phyloP scores from a whole-genome alignment of 495 filamentous ascomycete genomes.

The Hyaloscypha variabilis region DNA sequence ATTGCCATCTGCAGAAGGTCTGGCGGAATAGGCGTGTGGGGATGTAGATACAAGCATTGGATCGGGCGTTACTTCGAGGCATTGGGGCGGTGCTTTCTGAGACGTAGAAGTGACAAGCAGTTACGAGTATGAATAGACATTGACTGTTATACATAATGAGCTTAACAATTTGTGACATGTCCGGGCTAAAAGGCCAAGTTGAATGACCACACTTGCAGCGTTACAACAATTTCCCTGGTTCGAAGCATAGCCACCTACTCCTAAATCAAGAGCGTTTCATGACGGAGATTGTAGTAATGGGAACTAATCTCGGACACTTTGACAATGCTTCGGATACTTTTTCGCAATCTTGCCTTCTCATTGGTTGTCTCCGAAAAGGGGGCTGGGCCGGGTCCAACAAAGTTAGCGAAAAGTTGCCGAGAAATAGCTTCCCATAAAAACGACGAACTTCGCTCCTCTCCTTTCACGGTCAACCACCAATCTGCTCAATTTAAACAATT shows the following conservation, averaged over 20 bases:
- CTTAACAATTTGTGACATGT: background rate
- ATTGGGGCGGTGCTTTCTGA: background rate
- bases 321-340: constrained; percentile 18
- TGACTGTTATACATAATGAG: background rate
- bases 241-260: too few relatives aligned
- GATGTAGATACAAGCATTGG: constrained; percentile 10
- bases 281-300: too few relatives aligned
- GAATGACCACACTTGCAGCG: too few relatives aligned
- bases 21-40: constrained; percentile 4
- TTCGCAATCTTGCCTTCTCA: background rate
- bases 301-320: background rate
- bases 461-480: background rate
- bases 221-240: too few relatives aligned
- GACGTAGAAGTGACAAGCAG: background rate
- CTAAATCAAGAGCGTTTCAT: too few relatives aligned
- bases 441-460: background rate
- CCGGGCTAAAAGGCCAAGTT: background rate
- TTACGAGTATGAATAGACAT: constrained; percentile 7
- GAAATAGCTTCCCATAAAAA: constrained; percentile 4
- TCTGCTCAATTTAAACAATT: background rate
- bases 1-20: constrained; percentile 50
- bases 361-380: constrained; percentile 14
- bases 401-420: constrained; percentile 20
- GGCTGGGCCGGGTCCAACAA: background rate
- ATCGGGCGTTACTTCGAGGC: constrained; percentile 14